Evolutionary conservation across 1,284 basidiomycete genomes (phyloP).

Genomic region (Mycosarcoma maydis): DNA sequence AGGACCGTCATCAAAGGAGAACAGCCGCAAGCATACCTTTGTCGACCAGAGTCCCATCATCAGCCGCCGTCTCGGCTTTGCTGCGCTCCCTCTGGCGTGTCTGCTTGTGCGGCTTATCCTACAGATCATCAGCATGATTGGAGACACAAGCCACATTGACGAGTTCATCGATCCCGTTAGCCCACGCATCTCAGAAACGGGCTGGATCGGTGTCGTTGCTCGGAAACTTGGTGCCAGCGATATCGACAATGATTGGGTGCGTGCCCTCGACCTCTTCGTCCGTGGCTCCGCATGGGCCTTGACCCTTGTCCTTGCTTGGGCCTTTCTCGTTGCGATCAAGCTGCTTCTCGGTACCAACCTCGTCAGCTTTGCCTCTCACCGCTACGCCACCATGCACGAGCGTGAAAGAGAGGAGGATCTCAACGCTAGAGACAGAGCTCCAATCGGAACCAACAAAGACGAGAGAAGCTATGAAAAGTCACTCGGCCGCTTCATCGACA

Average conservation of each 20-base stretch:
- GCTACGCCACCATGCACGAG: slow-evolving; percentile 57
- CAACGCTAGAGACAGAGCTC: slow-evolving; percentile 55
- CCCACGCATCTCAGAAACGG: slow-evolving; percentile 15
- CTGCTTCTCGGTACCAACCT: slow-evolving; percentile 61
- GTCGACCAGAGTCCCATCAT: slow-evolving; percentile 96
- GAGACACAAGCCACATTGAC: slow-evolving; percentile 67
- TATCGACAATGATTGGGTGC: slow-evolving; percentile 36
- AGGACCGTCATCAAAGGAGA: slow-evolving; percentile 69
- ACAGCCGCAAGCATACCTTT: slow-evolving; percentile 76
- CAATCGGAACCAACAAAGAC: slow-evolving; percentile 60
- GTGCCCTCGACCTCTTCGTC: slow-evolving; percentile 33
- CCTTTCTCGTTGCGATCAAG: slow-evolving; percentile 61
- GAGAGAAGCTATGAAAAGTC: slow-evolving; percentile 56
- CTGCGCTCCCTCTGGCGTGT: slow-evolving; percentile 89
- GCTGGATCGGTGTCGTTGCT: slow-evolving; percentile 42
- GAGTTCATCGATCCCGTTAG: slow-evolving; percentile 61
- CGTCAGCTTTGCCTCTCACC: slow-evolving; percentile 55
- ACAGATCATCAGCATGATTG: slow-evolving; percentile 78
- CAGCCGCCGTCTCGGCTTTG: slow-evolving; percentile 90
- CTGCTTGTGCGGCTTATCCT: slow-evolving; percentile 86
- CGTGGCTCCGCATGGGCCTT: slow-evolving; percentile 47
- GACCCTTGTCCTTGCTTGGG: slow-evolving; percentile 49
- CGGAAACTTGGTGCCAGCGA: slow-evolving; percentile 33
- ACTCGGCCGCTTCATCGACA: slow-evolving; percentile 48
- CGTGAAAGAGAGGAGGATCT: slow-evolving; percentile 61